Conservation (phyloP, 345 rosid genomes). For the Populus simonii region DNA sequence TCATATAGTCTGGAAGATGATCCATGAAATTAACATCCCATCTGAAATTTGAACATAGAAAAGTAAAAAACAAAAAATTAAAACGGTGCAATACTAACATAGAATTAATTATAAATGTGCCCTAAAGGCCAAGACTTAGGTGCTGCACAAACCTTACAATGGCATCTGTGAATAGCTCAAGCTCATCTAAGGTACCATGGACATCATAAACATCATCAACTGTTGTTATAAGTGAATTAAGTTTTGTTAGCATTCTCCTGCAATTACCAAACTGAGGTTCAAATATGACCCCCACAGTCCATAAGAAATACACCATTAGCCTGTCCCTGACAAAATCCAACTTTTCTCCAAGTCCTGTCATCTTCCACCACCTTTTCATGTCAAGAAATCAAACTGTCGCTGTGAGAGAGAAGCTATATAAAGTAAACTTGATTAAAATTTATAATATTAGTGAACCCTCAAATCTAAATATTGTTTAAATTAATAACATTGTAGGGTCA, state of each 20-base stretch:
- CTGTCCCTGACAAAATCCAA: constrained; percentile 11
- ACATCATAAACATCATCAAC: no score
- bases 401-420: background rate
- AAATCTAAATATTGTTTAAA: no score
- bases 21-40: background rate
- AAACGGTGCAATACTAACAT: no score
- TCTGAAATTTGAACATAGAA: no score
- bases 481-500: no score
- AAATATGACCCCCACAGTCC: background rate
- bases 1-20: background rate
- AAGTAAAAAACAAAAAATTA: background rate
- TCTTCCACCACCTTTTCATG: background rate
- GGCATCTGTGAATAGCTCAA: no score
- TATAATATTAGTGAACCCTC: background rate
- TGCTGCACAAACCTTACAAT: background rate
- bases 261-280: constrained; percentile 5
- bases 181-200: no score
- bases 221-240: background rate
- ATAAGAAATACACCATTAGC: background rate
- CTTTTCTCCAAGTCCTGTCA: background rate
- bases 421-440: background rate
- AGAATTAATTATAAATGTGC: no score
- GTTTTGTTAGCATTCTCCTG: background rate
- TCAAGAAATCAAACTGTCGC: background rate
- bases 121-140: no score